Evolutionary conservation across 345 rosid genomes (phyloP).

Genomic region (Syzygium aromaticum): DNA sequence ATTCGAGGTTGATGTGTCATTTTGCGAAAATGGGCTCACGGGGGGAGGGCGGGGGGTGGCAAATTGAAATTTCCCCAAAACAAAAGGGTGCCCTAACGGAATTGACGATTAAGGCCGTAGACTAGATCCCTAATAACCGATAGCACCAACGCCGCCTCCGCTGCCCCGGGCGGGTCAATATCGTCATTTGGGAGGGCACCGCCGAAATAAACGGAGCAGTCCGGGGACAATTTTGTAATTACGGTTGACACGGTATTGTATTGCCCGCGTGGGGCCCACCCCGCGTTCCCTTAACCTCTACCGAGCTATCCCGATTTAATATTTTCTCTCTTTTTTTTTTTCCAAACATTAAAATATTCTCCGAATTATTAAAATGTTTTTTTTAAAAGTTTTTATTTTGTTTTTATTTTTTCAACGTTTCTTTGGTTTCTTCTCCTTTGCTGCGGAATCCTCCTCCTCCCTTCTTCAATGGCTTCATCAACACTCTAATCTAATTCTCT

Average conservation of each 20-base stretch:
- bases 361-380: neutral
- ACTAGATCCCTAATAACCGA: neutral
- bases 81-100: neutral
- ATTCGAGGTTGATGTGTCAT: neutral
- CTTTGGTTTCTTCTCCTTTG: slow-evolving; percentile 42
- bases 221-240: slow-evolving; percentile 13
- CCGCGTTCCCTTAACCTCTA: slow-evolving; percentile 42
- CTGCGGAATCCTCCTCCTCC: slow-evolving; percentile 39
- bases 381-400: neutral
- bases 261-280: slow-evolving; percentile 27
- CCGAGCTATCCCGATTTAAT: slow-evolving; percentile 11
- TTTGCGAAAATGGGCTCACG: neutral
- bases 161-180: neutral
- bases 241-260: neutral
- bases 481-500: slow-evolving; percentile 22
- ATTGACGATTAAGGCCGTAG: neutral
- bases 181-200: neutral
- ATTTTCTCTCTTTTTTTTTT: neutral
- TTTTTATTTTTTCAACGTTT: slow-evolving; percentile 7
- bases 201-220: neutral
- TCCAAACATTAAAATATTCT: neutral
- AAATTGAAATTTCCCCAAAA: neutral
- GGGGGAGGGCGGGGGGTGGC: neutral
- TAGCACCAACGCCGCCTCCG: neutral
- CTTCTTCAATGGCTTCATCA: slow-evolving; percentile 27